Evolutionary conservation across 2,329 filamentous ascomycete species (phyloP).

Genomic region (Aureobasidium mangrovei): DNA sequence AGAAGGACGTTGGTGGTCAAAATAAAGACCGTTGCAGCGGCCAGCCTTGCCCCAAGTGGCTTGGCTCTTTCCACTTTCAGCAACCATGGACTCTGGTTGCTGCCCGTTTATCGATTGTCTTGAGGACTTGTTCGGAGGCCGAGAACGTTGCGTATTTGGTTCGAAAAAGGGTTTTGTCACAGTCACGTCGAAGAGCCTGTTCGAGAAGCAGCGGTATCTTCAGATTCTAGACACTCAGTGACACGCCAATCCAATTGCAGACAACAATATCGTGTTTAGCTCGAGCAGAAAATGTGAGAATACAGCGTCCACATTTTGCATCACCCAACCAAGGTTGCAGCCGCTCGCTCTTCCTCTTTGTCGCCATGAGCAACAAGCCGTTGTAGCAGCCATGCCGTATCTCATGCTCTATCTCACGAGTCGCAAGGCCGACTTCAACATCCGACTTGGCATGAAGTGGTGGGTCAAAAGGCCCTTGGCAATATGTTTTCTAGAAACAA

Average conservation of each 20-base stretch:
- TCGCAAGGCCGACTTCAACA: background rate
- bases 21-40: constrained; percentile 8
- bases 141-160: background rate
- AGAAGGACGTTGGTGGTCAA: background rate
- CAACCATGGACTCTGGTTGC: background rate
- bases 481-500: background rate
- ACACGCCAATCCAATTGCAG: too few relatives aligned
- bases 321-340: background rate
- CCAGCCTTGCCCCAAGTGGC: background rate
- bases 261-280: too few relatives aligned
- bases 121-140: background rate
- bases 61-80: background rate
- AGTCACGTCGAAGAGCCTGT: background rate
- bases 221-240: too few relatives aligned
- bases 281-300: background rate
- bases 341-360: background rate
- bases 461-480: background rate
- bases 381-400: background rate
- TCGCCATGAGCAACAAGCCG: background rate
- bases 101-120: background rate
- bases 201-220: background rate
- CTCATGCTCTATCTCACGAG: background rate
- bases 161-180: background rate
- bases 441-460: background rate
- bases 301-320: background rate